Base-by-base conservation (phyloP, 257 asterid genomes). In the Leonotis leonurus region DNA sequence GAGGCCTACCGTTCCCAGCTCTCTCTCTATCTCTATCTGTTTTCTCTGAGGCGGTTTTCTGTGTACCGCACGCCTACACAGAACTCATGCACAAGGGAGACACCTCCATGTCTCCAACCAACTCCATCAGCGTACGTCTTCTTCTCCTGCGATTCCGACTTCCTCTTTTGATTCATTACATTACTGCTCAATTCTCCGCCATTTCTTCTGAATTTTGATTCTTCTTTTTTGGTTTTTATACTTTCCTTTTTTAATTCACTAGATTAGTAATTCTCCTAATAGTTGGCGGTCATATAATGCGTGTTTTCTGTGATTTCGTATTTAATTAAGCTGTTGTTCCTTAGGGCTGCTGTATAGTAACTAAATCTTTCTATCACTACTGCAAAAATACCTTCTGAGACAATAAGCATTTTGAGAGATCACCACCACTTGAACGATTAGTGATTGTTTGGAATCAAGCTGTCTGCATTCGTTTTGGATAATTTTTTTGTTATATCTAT, bases 41-140 rank as follows among this genome's bases (percentile, higher is more conserved):
- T 20, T 39, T 20, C 12, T 5, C 22, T 24, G 26, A 17, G 35
- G 8, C n/a, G 36, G 59, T 22, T 45, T 16, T 57, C 43, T 49
- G 58, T 41, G 73, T 12, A 39, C 27, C 41, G 17, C 16, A 6
- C 12, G 10, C 17, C 16, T 24, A 24, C 20, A 1, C 14, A 13
- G 44, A 3, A 68, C 32, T 43, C 22, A 70, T 64, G 78, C 24
- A 62, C 18, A 63, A 29, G 60, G 64, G 72, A 44, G 63, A 73
- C 60, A 46, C 54, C 70, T 37, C 72, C 22, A 81, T 78, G 84
- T 73, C 78, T 51, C 78, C 80, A 12, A 75, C 73, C 78, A 72
- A 70, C 64, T 55, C 60, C 65, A 11, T 66, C 62, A 55, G 72
- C 66, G 84, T 78, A 75, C 24, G 80, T 40, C 26, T 52, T 43